Evolutionary conservation across 1,139 yeast species (phyloP).

Genomic region (Casaregolazyma lundiana): DNA sequence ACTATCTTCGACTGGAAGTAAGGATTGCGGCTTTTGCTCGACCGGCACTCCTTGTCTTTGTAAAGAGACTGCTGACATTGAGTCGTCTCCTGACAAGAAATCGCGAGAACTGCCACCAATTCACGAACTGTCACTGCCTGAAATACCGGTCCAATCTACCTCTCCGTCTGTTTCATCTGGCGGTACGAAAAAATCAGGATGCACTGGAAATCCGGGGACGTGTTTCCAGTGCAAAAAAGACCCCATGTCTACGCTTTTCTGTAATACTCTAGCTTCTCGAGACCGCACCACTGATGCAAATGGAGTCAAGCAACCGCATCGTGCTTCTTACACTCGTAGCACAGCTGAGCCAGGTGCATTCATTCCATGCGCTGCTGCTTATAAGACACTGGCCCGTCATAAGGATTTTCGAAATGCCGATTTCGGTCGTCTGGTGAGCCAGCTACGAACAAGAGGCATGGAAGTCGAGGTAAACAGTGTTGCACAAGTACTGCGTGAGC

Average conservation of each 20-base stretch:
- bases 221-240: slow-evolving; percentile 80
- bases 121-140: slow-evolving; percentile 13
- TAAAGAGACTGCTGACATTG: slow-evolving; percentile 14
- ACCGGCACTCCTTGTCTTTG: slow-evolving; percentile 92
- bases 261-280: slow-evolving; percentile 70
- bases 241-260: slow-evolving; percentile 84
- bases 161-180: slow-evolving; percentile 12
- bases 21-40: slow-evolving; percentile 85
- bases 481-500: slow-evolving; percentile 73
- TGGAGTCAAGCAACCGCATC: slow-evolving; percentile 17
- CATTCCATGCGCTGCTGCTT: slow-evolving; percentile 86
- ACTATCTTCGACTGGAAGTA: slow-evolving; percentile 9
- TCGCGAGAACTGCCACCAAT: slow-evolving; percentile 39
- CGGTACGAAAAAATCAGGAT: slow-evolving; percentile 37
- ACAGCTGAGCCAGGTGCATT: slow-evolving; percentile 44
- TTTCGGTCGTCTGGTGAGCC: slow-evolving; percentile 67
- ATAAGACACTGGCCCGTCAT: slow-evolving; percentile 76
- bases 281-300: slow-evolving; percentile 13
- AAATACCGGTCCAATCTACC: slow-evolving; percentile 13
- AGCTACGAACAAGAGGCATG: slow-evolving; percentile 76
- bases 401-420: slow-evolving; percentile 69
- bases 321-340: slow-evolving; percentile 13
- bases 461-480: slow-evolving; percentile 85
- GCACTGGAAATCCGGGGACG: slow-evolving; percentile 86
- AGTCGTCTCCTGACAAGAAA: slow-evolving; percentile 2